These are phyloP conservation scores for Chrysanthemum makinoi DNA, from an alignment of 129 eudicot genomes.

Conservation along the genomic window DNA sequence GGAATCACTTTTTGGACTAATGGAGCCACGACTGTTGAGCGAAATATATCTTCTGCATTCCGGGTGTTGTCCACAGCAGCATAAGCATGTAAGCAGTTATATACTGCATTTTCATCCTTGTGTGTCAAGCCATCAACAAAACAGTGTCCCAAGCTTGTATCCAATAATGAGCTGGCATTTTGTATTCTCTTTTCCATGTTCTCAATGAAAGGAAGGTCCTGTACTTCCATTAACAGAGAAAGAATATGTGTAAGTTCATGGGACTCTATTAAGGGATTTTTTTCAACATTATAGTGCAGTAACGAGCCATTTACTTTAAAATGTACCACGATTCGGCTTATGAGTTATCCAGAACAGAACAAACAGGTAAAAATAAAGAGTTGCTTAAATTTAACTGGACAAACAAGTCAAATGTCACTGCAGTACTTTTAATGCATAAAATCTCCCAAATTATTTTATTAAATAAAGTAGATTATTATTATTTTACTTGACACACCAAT, in stretches of 20 bases:
- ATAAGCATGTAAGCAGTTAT: slow-evolving; percentile 97
- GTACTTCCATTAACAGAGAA: slow-evolving; percentile 69
- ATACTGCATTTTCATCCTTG: slow-evolving; percentile 86
- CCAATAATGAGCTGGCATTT: slow-evolving; percentile 71
- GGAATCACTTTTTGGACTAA: slow-evolving; percentile 67
- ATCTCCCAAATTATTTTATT: too few relatives aligned
- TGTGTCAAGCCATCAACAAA: slow-evolving; percentile 87
- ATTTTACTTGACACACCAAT: too few relatives aligned
- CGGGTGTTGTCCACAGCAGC: slow-evolving; percentile 91
- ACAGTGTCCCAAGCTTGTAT: slow-evolving; percentile 95
- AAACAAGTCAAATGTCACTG: too few relatives aligned
- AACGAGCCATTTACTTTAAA: too few relatives aligned
- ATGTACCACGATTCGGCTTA: too few relatives aligned
- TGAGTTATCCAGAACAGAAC: too few relatives aligned
- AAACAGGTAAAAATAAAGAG: too few relatives aligned
- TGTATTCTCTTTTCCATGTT: slow-evolving; percentile 95
- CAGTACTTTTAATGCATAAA: too few relatives aligned
- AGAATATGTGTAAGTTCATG: slow-evolving; percentile 29
- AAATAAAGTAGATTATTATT: too few relatives aligned
- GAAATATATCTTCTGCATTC: slow-evolving; percentile 85
- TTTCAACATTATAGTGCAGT: too few relatives aligned
- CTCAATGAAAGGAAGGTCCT: slow-evolving; percentile 96
- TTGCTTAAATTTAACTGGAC: too few relatives aligned
- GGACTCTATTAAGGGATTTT: neutral
- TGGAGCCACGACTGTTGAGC: slow-evolving; percentile 81